These are phyloP conservation scores for Luffa aegyptiaca DNA, from an alignment of 306 rosid genomes.

Conservation along the genomic window DNA sequence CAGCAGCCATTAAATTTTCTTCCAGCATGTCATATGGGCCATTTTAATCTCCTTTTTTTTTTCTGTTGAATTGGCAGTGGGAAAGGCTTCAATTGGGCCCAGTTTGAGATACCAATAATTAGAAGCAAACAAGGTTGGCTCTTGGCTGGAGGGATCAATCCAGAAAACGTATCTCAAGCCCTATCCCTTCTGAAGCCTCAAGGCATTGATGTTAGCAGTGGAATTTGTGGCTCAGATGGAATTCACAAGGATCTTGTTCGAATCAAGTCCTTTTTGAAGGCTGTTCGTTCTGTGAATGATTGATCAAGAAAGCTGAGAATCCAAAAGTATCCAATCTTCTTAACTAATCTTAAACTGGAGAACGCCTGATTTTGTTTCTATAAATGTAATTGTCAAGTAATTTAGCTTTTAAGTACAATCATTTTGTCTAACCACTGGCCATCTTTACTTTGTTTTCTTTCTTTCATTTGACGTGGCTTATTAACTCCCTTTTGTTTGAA, in stretches of 20 bases:
- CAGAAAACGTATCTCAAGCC: slow-evolving; percentile 60
- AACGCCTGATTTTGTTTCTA: not conserved
- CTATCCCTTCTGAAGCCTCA: slow-evolving; percentile 53
- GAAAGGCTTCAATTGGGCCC: slow-evolving; percentile 60
- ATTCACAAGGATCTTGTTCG: slow-evolving; percentile 58
- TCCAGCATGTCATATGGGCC: not conserved
- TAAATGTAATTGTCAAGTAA: not conserved
- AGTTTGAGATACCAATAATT: slow-evolving; percentile 53
- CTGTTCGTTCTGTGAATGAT: slow-evolving; percentile 32
- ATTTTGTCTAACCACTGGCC: not conserved
- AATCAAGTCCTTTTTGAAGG: slow-evolving; percentile 45
- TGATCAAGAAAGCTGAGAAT: slow-evolving; percentile 13
- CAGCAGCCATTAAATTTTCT: not conserved
- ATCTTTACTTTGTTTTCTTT: not conserved
- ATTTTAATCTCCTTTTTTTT: slow-evolving; percentile 1
- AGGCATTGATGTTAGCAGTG: slow-evolving; percentile 89
- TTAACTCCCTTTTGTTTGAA: not conserved
- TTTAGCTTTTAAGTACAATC: not conserved
- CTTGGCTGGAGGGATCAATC: slow-evolving; percentile 83
- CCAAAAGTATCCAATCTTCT: not conserved
- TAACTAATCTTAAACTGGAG: not conserved
- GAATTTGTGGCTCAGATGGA: slow-evolving; percentile 74
- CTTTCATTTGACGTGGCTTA: not conserved
- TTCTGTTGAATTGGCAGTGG: slow-evolving; percentile 40
- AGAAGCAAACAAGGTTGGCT: slow-evolving; percentile 92